Percentiles rank a stretch among this genome's conserved stretches.
phyloP scores from a whole-genome alignment of 164 flowering plant species.

The Kingdonia uniflora region DNA sequence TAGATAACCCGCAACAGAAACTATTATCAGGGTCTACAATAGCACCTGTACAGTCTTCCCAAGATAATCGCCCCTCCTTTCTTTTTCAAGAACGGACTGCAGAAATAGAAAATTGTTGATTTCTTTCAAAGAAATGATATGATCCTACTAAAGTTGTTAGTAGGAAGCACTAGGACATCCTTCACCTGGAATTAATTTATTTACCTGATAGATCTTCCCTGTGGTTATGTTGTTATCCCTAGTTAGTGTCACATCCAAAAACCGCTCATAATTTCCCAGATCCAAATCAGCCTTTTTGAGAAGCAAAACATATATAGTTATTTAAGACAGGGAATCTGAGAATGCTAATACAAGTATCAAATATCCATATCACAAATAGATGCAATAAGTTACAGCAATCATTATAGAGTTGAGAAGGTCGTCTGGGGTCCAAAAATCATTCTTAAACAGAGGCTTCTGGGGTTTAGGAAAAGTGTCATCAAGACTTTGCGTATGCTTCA shows the following conservation, averaged over 20 bases:
- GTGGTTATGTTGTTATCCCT: conserved; percentile 93
- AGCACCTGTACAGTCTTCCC: conserved; percentile 97
- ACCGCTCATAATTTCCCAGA: conserved; percentile 91
- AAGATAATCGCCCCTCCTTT: conserved; percentile 85
- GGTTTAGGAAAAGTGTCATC: no score
- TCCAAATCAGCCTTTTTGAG: conserved; percentile 78
- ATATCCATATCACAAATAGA: background rate
- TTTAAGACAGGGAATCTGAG: background rate
- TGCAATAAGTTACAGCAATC: background rate
- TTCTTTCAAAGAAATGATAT: no score
- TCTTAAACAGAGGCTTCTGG: no score
- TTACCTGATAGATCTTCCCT: conserved; percentile 95
- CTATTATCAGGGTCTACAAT: conserved; percentile 1
- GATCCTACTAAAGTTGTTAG: no score
- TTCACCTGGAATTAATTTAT: conserved; percentile 1
- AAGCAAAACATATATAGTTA: conserved; percentile 5
- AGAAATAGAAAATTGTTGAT: background rate
- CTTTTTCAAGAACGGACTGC: conserved; percentile 93
- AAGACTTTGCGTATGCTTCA: no score
- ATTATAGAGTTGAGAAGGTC: background rate
- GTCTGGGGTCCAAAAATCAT: no score
- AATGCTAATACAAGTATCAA: background rate
- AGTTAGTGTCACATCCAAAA: conserved; percentile 88
- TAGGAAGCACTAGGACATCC: background rate
- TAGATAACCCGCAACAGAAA: no score